These are phyloP conservation scores for Cercophora samala DNA, from an alignment of 495 filamentous ascomycete genomes.

Conservation along the genomic window DNA sequence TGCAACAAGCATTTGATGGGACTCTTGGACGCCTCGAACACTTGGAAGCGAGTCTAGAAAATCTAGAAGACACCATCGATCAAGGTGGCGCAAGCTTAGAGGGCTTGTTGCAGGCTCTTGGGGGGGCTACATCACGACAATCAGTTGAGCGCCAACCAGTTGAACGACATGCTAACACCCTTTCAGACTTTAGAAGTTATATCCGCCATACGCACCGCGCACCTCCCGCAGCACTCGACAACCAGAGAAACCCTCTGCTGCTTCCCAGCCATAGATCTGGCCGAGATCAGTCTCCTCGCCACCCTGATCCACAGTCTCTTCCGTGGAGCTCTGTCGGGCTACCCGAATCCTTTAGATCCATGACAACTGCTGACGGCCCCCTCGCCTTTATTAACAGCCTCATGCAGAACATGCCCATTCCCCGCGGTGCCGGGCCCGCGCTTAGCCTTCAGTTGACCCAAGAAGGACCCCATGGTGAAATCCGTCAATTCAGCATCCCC, in stretches of 20 bases:
- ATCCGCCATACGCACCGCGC: conserved; percentile 30
- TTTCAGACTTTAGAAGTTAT: conserved; percentile 40
- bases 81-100: neutral
- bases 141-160: neutral
- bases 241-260: conserved; percentile 78
- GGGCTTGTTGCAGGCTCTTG: neutral
- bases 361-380: conserved; percentile 31
- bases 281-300: conserved; percentile 40
- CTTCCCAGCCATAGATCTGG: conserved; percentile 36
- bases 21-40: neutral
- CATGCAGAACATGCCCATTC: conserved; percentile 28
- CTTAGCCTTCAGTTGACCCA: conserved; percentile 45
- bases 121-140: neutral
- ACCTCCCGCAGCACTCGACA: conserved; percentile 51
- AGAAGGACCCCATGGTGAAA: conserved; percentile 35
- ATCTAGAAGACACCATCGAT: neutral
- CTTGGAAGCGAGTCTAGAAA: neutral
- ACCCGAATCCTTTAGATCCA: neutral
- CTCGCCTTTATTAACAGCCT: conserved; percentile 45
- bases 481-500: conserved; percentile 39
- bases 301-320: conserved; percentile 30
- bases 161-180: conserved; percentile 11
- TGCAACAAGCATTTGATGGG: neutral
- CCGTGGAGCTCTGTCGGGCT: conserved; percentile 25
- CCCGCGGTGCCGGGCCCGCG: conserved; percentile 37